phyloP scores from a whole-genome alignment of 2,329 filamentous ascomycete genomes.

The Alternaria viburni region DNA sequence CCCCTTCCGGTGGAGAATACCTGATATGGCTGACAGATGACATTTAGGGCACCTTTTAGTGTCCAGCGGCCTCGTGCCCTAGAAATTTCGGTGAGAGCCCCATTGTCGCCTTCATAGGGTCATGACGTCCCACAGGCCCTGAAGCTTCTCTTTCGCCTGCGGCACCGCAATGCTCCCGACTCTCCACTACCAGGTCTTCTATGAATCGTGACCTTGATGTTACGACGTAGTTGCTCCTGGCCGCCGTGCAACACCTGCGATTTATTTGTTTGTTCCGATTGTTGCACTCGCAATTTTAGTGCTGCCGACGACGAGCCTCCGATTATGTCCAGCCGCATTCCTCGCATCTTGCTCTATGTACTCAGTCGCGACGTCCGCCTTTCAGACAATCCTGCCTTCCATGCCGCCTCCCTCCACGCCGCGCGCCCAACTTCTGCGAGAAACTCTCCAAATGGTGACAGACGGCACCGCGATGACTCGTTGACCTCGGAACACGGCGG shows the following conservation, averaged over 20 bases:
- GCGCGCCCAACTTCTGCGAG: slow-evolving; percentile 12
- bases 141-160: slow-evolving; percentile 20
- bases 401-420: slow-evolving; percentile 55
- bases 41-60: slow-evolving; percentile 29
- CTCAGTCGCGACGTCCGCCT: slow-evolving; percentile 75
- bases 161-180: slow-evolving; percentile 27
- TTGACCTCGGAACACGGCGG: slow-evolving; percentile 28
- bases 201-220: slow-evolving; percentile 34
- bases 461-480: slow-evolving; percentile 48
- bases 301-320: slow-evolving; percentile 15
- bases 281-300: slow-evolving; percentile 22
- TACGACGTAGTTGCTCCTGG: slow-evolving; percentile 42
- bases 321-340: slow-evolving; percentile 29
- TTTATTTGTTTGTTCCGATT: slow-evolving; percentile 32
- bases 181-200: slow-evolving; percentile 15
- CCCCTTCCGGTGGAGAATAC: slow-evolving; percentile 22
- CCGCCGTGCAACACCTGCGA: slow-evolving; percentile 37
- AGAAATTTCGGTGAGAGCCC: slow-evolving; percentile 27
- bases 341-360: slow-evolving; percentile 70
- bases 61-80: slow-evolving; percentile 27
- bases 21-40: slow-evolving; percentile 35
- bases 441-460: slow-evolving; percentile 13
- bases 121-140: slow-evolving; percentile 30
- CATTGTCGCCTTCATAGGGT: slow-evolving; percentile 23
- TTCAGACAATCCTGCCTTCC: slow-evolving; percentile 75